Evolutionary conservation across 179 eudicot species (phyloP), one percentile per base, ranked within the genome.

Genomic region (Spinacia oleracea): DNA sequence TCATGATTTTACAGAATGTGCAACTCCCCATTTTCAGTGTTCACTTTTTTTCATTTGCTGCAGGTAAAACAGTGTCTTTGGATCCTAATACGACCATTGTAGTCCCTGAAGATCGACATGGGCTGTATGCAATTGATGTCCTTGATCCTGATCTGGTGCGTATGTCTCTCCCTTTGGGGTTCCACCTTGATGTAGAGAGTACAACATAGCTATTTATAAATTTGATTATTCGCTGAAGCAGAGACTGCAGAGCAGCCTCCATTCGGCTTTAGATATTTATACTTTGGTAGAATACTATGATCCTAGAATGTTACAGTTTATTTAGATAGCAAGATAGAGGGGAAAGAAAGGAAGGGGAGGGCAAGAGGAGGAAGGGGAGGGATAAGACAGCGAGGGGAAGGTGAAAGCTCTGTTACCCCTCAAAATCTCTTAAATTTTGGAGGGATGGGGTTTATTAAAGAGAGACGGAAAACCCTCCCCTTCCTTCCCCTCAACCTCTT

Each of bases 71-170:
- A 0, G 86, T 85, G 75, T 87, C 89, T 68, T 83, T 96, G 81
- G 96, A 96, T 85, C 86, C 88, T 35, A 84, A 86, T 48, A 83
- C 91, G 25, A 90, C 75, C 69, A 82, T 96, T 81, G 79, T 77
- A 80, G 94, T 96, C 38, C 99, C 99, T 51, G 89, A 96, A 72
- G 98, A 96, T 75, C 87, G 98, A 85, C 55, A 89, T 81, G 99
- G 99, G 74, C 78, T 96, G 64, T 86, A 89, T 86, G 99, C 99
- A 77, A 93, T 96, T 88, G 99, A 96, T 81, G 81, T 85, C 67
- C 90, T 96, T 83, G 99, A 93, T 78, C 99, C 98, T 62, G 98
- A 93, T 78, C 83, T 96, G 93, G 99, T 96, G 73, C 3, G 43
- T 1, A 71, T 71, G 40, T 48, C 59, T 48, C 59, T 31, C 10